Percentiles rank a stretch among this genome's conserved stretches.
Conservation (phyloP, 2,329 filamentous ascomycete species). For the Claviceps paspali region DNA sequence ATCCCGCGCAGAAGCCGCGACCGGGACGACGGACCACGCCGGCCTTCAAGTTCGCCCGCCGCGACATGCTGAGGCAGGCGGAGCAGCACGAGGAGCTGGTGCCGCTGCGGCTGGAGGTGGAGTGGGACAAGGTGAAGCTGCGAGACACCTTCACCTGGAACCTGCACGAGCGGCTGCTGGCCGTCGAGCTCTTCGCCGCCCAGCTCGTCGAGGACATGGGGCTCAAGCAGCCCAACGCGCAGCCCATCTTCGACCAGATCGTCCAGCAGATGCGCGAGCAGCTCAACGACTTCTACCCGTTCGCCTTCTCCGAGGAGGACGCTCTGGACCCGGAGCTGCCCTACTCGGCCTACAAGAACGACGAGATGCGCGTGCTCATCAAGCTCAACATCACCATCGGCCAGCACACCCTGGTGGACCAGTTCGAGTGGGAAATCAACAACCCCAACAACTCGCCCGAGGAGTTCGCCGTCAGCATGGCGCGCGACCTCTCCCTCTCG, state of each 20-base stretch:
- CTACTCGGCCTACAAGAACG: constrained; percentile 92
- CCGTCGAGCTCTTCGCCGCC: constrained; percentile 68
- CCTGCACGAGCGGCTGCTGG: constrained; percentile 73
- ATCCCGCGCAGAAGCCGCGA: constrained; percentile 61
- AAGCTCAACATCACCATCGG: constrained; percentile 98
- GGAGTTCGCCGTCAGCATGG: constrained; percentile 83
- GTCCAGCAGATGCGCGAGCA: constrained; percentile 69
- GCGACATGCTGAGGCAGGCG: constrained; percentile 71
- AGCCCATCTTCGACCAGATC: constrained; percentile 47
- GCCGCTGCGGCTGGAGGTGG: constrained; percentile 80
- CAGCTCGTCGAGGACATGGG: constrained; percentile 88
- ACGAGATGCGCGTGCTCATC: constrained; percentile 92
- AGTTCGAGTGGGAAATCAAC: constrained; percentile 99
- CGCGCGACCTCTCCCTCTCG: constrained; percentile 73
- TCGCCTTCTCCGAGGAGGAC: constrained; percentile 79
- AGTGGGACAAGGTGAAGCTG: constrained; percentile 88
- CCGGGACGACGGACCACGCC: constrained; percentile 64
- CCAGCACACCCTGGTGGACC: constrained; percentile 82
- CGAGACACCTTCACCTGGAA: constrained; percentile 99
- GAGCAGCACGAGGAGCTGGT: constrained; percentile 87
- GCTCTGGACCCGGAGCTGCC: constrained; percentile 78
- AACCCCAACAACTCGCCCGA: constrained; percentile 87
- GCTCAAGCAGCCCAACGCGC: constrained; percentile 52
- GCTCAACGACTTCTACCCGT: constrained; percentile 83
- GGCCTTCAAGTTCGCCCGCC: constrained; percentile 57